These are phyloP conservation scores for Suillus alpinus DNA, from an alignment of 768 basidiomycete genomes.

Conservation along the genomic window DNA sequence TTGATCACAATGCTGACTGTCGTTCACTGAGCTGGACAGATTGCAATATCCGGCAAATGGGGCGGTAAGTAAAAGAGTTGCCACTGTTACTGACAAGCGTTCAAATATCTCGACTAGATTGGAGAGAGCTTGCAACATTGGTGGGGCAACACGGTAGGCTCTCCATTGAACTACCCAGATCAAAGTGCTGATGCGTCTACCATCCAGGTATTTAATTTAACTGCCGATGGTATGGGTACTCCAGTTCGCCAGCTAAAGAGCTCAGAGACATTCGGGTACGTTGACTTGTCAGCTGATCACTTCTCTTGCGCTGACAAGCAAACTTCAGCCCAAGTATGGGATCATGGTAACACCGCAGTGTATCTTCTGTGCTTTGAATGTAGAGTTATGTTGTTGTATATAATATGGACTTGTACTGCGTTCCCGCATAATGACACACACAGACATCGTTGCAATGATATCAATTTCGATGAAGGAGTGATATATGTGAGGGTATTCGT, in stretches of 20 bases:
- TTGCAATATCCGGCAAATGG: conserved; percentile 27
- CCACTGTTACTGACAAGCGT: neutral
- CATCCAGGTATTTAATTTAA: conserved; percentile 20
- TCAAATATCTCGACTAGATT: conserved; percentile 14
- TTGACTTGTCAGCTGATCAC: neutral
- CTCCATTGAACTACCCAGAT: neutral
- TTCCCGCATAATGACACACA: conserved; percentile 7
- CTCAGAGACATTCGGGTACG: conserved; percentile 19
- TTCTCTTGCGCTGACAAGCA: neutral
- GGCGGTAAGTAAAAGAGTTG: conserved; percentile 13
- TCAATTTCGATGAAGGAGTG: neutral
- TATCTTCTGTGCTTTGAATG: neutral
- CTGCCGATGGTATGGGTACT: conserved; percentile 20
- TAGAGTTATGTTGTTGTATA: conserved; percentile 4
- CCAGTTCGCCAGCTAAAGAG: conserved; percentile 26
- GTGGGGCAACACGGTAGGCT: conserved; percentile 28
- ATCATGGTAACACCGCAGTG: conserved; percentile 23
- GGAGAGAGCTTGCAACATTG: conserved; percentile 18
- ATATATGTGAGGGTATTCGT: conserved; percentile 12
- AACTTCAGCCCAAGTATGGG: conserved; percentile 2
- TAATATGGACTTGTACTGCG: conserved; percentile 3
- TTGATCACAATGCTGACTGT: neutral
- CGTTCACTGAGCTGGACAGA: conserved; percentile 8
- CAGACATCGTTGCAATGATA: conserved; percentile 5
- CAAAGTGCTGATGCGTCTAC: too few species aligned